A percentile compares a stretch with the other conserved stretches of the same genome.
phyloP scores from a whole-genome alignment of 495 filamentous ascomycete species.

The Collariella sp. region DNA sequence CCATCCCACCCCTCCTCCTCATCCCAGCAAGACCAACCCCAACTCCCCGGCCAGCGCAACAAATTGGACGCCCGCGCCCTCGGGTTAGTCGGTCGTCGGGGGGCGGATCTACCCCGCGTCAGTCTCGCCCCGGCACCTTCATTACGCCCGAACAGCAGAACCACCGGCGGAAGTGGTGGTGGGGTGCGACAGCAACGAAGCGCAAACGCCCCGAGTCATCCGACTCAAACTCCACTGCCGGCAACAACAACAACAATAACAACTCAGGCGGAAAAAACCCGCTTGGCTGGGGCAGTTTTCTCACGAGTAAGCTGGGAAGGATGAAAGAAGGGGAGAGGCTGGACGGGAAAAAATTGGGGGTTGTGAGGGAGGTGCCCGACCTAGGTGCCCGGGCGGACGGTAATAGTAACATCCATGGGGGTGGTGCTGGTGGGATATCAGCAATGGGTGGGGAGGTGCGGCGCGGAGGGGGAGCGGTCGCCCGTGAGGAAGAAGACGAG shows the following conservation, averaged over 20 bases:
- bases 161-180: no score
- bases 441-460: background rate
- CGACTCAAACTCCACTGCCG: slow-evolving; percentile 24
- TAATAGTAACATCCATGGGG: no score
- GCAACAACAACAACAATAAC: background rate
- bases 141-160: slow-evolving; percentile 8
- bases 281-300: slow-evolving; percentile 43
- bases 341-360: slow-evolving; percentile 1
- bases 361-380: background rate
- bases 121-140: slow-evolving; percentile 54
- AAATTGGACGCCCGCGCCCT: slow-evolving; percentile 43
- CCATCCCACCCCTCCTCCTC: background rate
- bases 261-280: slow-evolving; percentile 7
- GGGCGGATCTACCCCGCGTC: slow-evolving; percentile 42
- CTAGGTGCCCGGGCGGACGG: background rate
- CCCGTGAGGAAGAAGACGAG: slow-evolving; percentile 69
- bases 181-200: slow-evolving; percentile 58
- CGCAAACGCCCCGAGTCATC: slow-evolving; percentile 48
- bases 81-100: slow-evolving; percentile 49
- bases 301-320: slow-evolving; percentile 39
- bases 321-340: slow-evolving; percentile 48
- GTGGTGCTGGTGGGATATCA: background rate
- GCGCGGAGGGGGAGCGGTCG: slow-evolving; percentile 22
- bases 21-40: background rate
- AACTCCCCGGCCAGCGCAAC: background rate